Conservation (phyloP, 2,329 filamentous ascomycete genomes). For the Cyphellophora europaea region DNA sequence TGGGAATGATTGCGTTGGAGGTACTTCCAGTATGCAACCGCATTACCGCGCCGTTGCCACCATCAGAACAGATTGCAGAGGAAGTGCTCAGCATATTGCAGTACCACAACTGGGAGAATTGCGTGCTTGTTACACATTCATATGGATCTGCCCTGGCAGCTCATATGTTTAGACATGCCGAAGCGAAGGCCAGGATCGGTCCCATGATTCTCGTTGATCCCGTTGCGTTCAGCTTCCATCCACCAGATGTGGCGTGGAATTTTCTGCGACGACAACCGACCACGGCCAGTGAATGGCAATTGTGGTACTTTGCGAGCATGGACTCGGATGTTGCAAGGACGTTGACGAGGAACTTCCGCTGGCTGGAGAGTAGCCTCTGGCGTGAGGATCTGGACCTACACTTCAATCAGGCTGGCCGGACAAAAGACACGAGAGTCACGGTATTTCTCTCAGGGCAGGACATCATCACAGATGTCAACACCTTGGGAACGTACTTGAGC, state of each 20-base stretch:
- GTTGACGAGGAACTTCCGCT: conserved; percentile 59
- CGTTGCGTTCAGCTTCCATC: conserved; percentile 57
- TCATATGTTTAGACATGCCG: conserved; percentile 47
- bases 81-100: not conserved
- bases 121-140: conserved; percentile 35
- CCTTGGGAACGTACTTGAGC: conserved; percentile 1
- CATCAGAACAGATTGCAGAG: conserved; percentile 34
- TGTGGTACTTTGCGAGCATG: conserved; percentile 61
- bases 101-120: not conserved
- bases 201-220: conserved; percentile 51
- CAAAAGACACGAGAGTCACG: conserved; percentile 9
- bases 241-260: conserved; percentile 63
- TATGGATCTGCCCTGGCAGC: conserved; percentile 57
- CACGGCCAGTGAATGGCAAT: conserved; percentile 56
- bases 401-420: conserved; percentile 4
- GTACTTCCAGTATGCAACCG: conserved; percentile 40
- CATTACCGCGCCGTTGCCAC: conserved; percentile 6
- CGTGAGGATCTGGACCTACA: conserved; percentile 52
- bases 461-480: conserved; percentile 4
- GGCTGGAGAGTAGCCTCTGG: conserved; percentile 62
- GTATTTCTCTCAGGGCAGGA: conserved; percentile 9
- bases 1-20: conserved; percentile 11
- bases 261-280: conserved; percentile 47
- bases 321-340: conserved; percentile 58
- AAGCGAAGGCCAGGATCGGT: conserved; percentile 36